These are phyloP conservation scores for Gillenia trifoliata DNA, from an alignment of 306 rosid species.

Conservation along the genomic window DNA sequence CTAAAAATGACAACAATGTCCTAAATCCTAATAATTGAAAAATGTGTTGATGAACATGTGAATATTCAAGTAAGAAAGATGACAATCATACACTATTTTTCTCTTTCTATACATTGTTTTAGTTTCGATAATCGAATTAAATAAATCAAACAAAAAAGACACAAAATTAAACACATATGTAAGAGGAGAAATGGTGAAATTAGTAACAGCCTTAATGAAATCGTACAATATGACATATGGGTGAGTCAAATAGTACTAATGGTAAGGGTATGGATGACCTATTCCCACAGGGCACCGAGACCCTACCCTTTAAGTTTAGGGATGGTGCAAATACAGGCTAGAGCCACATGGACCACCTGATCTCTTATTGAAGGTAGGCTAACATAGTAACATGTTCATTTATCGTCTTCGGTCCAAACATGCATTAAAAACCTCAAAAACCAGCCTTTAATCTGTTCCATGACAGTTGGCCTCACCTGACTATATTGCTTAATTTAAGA, in stretches of 20 bases:
- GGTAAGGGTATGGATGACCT: not conserved
- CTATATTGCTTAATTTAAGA: not conserved
- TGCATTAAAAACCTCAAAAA: not conserved
- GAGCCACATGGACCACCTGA: constrained; percentile 12
- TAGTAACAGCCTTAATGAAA: not conserved
- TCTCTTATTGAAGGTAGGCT: not conserved
- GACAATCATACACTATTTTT: too few species aligned
- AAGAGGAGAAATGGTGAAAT: too few species aligned
- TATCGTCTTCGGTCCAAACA: not conserved
- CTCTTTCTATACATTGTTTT: too few species aligned
- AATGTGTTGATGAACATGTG: too few species aligned
- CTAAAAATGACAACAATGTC: too few species aligned
- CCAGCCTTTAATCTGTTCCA: not conserved
- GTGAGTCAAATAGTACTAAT: not conserved
- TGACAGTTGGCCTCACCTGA: not conserved
- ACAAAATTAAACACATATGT: too few species aligned
- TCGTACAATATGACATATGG: not conserved
- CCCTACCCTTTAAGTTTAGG: not conserved
- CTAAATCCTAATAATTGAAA: too few species aligned
- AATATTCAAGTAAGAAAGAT: too few species aligned
- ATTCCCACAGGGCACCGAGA: not conserved
- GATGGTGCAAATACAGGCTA: not conserved
- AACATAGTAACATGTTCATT: not conserved
- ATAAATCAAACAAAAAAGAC: too few species aligned
- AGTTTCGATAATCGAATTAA: too few species aligned